Evolutionary conservation across 768 basidiomycete genomes (phyloP).

Genomic region (Amanita exitialis): DNA sequence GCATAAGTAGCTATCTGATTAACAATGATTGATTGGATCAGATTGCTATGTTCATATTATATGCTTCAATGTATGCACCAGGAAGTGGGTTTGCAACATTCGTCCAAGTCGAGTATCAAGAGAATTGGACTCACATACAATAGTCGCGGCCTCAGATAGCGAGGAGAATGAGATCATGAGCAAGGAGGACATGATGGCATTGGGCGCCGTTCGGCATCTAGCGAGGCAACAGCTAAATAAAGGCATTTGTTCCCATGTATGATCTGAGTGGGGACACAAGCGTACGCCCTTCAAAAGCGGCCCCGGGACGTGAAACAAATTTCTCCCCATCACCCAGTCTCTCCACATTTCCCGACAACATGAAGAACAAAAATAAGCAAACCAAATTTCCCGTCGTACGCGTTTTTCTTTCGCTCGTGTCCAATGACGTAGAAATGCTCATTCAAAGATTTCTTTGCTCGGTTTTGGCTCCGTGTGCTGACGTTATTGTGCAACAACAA

Average conservation of each 20-base stretch:
- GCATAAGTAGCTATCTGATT: too few relatives aligned
- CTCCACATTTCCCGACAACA: constrained; percentile 14
- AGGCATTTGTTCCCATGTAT: neutral
- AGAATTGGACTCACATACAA: too few relatives aligned
- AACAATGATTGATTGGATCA: too few relatives aligned
- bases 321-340: neutral
- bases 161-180: too few relatives aligned
- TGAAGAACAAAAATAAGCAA: constrained; percentile 89
- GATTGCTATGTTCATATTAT: too few relatives aligned
- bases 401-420: constrained; percentile 5
- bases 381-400: constrained; percentile 88
- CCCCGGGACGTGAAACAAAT: neutral
- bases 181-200: too few relatives aligned
- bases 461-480: neutral
- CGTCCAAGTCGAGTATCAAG: too few relatives aligned
- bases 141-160: neutral
- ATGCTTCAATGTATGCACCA: too few relatives aligned
- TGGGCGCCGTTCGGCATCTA: neutral
- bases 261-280: neutral
- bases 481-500: neutral
- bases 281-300: neutral
- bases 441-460: neutral
- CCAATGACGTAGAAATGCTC: neutral
- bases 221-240: neutral
- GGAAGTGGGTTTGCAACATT: too few relatives aligned